Base-by-base conservation (phyloP, 2,329 filamentous ascomycete genomes). In the Colletotrichum chrysophilum region DNA sequence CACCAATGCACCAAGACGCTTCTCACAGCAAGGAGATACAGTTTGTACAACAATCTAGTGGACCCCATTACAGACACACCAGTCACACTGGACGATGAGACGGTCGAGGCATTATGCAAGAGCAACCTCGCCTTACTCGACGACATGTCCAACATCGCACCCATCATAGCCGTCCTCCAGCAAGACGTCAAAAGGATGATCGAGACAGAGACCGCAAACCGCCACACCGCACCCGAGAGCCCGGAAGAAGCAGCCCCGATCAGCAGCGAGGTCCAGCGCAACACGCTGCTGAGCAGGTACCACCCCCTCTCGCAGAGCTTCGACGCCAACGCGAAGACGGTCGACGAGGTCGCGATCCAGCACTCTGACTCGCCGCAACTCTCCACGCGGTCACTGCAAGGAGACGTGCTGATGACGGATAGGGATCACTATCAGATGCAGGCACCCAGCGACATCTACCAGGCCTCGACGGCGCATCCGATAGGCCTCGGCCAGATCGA, bases 281-380 rank as follows among this genome's bases (percentile, higher is more conserved):
- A 32, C 24, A 62, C 67, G 9, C 48, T 74, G 12, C 58, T 74
- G 12, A 70, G 66, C 38, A 74, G 71, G 48, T 65, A 74, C 24
- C 71, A 74, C 14, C 71, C 71, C 16, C 26, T 74, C 2, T 70
- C 71, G 1, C 71, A 70, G 38, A 74, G 71, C 26, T 73, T 73
- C 56, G 71, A 73, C 43, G 36, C 16, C 7, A 38, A 73, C 24
- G 36, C 71, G 18, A 70, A 73, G 56, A 73, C 71, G 10, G 71
- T 66, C 0, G 71, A 73, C 36, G 71, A 73, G 5, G 56, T 73
- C 18, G 71, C 71, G 2, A 58, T 73, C 13, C 71, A 73, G 36
- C 71, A 73, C 43, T 64, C 65, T 2, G 71, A 73, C 30, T 52
- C 70, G 14, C 70, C 70, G 7, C 64, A 36, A 14, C 56, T n/a